Percentiles rank a stretch among this genome's conserved stretches.
These are phyloP conservation scores for Cladobotryum mycophilum DNA, from an alignment of 2,329 filamentous ascomycete species.

Conservation along the genomic window DNA sequence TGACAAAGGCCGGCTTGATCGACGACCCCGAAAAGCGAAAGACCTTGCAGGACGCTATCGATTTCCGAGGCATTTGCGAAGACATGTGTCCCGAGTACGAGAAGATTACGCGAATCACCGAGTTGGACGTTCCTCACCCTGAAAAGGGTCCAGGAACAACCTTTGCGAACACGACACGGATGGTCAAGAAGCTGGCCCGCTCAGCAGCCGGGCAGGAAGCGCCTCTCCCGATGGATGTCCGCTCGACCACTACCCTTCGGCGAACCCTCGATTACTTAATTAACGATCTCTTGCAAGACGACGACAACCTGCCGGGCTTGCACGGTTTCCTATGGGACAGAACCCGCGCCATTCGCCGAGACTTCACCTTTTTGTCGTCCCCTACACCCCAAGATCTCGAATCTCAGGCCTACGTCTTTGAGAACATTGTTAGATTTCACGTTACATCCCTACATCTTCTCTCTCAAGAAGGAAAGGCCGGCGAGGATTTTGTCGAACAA, in stretches of 20 bases:
- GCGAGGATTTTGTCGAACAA: slow-evolving; percentile 58
- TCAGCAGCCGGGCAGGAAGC: slow-evolving; percentile 64
- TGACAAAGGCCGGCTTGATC: slow-evolving; percentile 55
- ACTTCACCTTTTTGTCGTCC: slow-evolving; percentile 61
- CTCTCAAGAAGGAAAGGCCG: slow-evolving; percentile 47
- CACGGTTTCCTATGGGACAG: slow-evolving; percentile 65
- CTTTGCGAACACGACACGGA: slow-evolving; percentile 44
- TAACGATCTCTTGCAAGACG: slow-evolving; percentile 49
- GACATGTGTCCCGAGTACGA: slow-evolving; percentile 66
- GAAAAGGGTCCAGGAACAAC: slow-evolving; percentile 44
- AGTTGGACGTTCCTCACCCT: slow-evolving; percentile 50
- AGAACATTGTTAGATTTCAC: slow-evolving; percentile 62
- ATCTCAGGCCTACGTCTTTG: slow-evolving; percentile 56
- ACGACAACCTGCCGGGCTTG: slow-evolving; percentile 47
- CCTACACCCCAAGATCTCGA: slow-evolving; percentile 51
- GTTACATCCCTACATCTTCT: slow-evolving; percentile 59
- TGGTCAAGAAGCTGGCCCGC: slow-evolving; percentile 62
- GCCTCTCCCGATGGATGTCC: slow-evolving; percentile 61
- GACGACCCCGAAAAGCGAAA: slow-evolving; percentile 60
- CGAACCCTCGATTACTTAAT: slow-evolving; percentile 59
- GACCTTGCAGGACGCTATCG: slow-evolving; percentile 55
- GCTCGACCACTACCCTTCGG: slow-evolving; percentile 52
- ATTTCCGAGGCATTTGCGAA: slow-evolving; percentile 62
- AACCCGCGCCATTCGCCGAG: slow-evolving; percentile 59
- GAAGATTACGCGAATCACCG: slow-evolving; percentile 55